Percentiles rank a stretch among this genome's conserved stretches.
Conservation (phyloP, 1,284 basidiomycete genomes). For the Melampsora americana region DNA sequence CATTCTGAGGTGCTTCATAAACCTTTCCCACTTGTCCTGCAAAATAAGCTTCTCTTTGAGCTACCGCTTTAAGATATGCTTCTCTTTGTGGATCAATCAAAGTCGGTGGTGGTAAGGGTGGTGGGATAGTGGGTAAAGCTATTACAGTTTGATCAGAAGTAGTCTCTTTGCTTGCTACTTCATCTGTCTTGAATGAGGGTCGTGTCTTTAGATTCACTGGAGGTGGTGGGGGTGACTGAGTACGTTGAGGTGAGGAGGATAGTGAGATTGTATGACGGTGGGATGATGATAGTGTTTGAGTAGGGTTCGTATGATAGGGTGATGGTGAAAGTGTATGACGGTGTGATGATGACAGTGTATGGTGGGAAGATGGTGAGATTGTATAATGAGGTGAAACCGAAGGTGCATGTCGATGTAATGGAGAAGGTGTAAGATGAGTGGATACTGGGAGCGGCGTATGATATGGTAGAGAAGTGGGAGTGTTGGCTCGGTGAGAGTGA, state of each 20-base stretch:
- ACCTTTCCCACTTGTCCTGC: background rate
- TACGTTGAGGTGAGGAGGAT: background rate
- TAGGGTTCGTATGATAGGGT: no score
- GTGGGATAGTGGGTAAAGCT: background rate
- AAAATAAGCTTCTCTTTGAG: slow-evolving; percentile 14
- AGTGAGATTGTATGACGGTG: background rate
- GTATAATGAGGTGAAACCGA: background rate
- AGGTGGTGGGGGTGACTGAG: slow-evolving; percentile 24
- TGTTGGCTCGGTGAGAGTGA: no score
- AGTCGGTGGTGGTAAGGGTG: background rate
- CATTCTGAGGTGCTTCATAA: slow-evolving; percentile 14
- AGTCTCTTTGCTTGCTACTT: background rate
- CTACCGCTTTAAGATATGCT: slow-evolving; percentile 20
- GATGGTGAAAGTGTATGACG: background rate
- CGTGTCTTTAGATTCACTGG: slow-evolving; percentile 27
- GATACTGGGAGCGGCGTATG: no score
- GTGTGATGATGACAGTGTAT: no score
- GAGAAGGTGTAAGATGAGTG: no score
- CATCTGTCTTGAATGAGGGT: background rate
- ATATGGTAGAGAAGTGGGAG: no score
- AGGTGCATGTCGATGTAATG: background rate
- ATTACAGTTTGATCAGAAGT: background rate
- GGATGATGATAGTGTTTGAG: background rate
- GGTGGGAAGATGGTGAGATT: background rate
- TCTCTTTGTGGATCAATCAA: slow-evolving; percentile 19